Conservation (phyloP, 495 filamentous ascomycete genomes). For the Monascus purpureus region DNA sequence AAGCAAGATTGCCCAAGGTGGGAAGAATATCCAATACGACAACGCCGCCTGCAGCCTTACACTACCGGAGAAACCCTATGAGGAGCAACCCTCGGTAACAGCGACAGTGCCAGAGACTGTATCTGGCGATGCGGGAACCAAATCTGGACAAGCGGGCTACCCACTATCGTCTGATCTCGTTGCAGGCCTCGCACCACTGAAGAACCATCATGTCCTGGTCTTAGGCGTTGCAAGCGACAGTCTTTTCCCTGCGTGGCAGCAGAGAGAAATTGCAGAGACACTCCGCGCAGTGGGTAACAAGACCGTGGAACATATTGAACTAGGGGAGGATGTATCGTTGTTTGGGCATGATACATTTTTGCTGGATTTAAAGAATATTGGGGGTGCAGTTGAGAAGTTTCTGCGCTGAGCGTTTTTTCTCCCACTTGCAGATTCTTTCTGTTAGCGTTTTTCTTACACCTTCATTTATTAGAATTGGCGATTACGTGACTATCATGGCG, state of each 20-base stretch:
- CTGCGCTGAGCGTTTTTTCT: no score
- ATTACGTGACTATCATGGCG: no score
- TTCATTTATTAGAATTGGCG: no score
- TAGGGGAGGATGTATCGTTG: constrained; percentile 80
- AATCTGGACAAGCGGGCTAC: constrained; percentile 3
- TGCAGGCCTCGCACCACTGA: constrained; percentile 52
- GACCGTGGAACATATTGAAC: constrained; percentile 70
- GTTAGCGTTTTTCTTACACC: no score
- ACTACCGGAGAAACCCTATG: constrained; percentile 71
- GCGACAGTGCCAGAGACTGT: constrained; percentile 15
- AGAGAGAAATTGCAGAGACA: constrained; percentile 83
- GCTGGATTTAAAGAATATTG: constrained; percentile 82
- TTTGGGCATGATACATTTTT: constrained; percentile 98
- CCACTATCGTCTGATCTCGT: constrained; percentile 65
- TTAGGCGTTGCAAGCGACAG: constrained; percentile 95
- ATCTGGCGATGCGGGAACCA: background rate
- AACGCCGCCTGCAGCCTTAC: constrained; percentile 62
- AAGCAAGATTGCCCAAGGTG: constrained; percentile 29
- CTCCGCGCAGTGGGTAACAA: constrained; percentile 62
- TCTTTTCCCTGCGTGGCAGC: constrained; percentile 96
- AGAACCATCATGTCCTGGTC: constrained; percentile 66
- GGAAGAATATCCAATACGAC: constrained; percentile 8
- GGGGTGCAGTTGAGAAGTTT: constrained; percentile 67
- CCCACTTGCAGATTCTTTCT: no score
- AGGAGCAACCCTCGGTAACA: constrained; percentile 49